Conservation (phyloP, 1,139 yeast species). For the Meyerozyma athensensis region DNA sequence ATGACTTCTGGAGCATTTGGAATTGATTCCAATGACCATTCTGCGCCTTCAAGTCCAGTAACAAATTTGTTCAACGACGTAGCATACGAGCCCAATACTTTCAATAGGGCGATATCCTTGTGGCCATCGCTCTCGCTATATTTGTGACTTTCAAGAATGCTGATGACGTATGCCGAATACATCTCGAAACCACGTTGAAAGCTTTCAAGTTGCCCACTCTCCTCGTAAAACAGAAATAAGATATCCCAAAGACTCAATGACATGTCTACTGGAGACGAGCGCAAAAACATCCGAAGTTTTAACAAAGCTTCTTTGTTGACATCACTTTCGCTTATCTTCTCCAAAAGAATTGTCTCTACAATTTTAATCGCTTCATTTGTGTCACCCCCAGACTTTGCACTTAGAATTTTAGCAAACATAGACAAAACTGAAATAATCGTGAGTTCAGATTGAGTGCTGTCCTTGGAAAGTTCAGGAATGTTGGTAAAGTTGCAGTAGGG, state of each 20-base stretch:
- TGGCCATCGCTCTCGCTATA: conserved; percentile 10
- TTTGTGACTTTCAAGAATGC: conserved; percentile 26
- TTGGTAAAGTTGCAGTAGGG: conserved; percentile 46
- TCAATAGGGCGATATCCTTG: conserved; percentile 18
- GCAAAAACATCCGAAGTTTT: conserved; percentile 58
- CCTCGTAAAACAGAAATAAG: conserved; percentile 56
- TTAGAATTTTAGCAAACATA: conserved; percentile 56
- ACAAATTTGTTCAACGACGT: conserved; percentile 28
- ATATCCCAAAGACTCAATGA: conserved; percentile 74
- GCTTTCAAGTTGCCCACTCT: conserved; percentile 31
- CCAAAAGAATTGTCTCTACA: conserved; percentile 49
- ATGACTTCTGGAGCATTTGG: conserved; percentile 35
- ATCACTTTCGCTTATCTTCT: conserved; percentile 9
- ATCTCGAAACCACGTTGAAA: conserved; percentile 54
- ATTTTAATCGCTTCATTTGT: conserved; percentile 47
- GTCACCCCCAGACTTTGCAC: conserved; percentile 30
- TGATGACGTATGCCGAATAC: conserved; percentile 39
- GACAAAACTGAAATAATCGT: conserved; percentile 65
- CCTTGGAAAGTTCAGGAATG: conserved; percentile 54
- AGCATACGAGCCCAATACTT: conserved; percentile 43
- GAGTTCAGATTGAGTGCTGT: conserved; percentile 54
- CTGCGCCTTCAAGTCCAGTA: conserved; percentile 16
- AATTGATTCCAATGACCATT: conserved; percentile 17
- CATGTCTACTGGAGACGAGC: conserved; percentile 60
- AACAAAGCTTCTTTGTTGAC: conserved; percentile 21